Evolutionary conservation across 2,329 filamentous ascomycete genomes (phyloP).

Genomic region (Colletotrichum lentis): DNA sequence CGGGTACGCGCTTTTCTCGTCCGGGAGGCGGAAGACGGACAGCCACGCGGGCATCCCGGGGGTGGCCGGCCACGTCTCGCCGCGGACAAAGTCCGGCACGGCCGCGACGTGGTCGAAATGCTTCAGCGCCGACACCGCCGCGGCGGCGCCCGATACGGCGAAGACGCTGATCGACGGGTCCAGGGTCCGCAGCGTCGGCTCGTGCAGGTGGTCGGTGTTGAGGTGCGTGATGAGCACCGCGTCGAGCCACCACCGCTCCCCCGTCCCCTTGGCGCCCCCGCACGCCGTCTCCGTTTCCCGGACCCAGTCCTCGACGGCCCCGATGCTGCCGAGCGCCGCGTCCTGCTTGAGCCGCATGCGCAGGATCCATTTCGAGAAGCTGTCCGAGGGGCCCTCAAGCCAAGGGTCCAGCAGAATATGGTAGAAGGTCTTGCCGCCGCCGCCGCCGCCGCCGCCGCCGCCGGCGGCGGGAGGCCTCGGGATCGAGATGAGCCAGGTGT

Average conservation of each 20-base stretch:
- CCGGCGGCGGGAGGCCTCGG: constrained; percentile 43
- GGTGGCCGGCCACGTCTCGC: constrained; percentile 9
- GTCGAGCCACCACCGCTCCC: constrained; percentile 14
- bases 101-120: constrained; percentile 14
- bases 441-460: constrained; percentile 41
- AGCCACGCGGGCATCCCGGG: constrained; percentile 14
- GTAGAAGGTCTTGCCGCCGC: constrained; percentile 42
- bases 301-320: constrained; percentile 1
- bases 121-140: background rate
- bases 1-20: background rate
- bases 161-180: background rate
- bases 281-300: background rate
- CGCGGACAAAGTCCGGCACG: constrained; percentile 18
- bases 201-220: constrained; percentile 24
- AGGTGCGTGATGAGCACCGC: constrained; percentile 25
- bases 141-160: background rate
- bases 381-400: constrained; percentile 41
- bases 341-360: constrained; percentile 1
- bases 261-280: background rate
- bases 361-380: background rate
- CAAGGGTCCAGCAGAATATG: constrained; percentile 48
- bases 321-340: background rate
- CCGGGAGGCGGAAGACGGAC: constrained; percentile 13
- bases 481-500: constrained; percentile 48
- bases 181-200: constrained; percentile 15